Conservation (phyloP, 139 green algal genomes). For the Choricystis sp. region DNA sequence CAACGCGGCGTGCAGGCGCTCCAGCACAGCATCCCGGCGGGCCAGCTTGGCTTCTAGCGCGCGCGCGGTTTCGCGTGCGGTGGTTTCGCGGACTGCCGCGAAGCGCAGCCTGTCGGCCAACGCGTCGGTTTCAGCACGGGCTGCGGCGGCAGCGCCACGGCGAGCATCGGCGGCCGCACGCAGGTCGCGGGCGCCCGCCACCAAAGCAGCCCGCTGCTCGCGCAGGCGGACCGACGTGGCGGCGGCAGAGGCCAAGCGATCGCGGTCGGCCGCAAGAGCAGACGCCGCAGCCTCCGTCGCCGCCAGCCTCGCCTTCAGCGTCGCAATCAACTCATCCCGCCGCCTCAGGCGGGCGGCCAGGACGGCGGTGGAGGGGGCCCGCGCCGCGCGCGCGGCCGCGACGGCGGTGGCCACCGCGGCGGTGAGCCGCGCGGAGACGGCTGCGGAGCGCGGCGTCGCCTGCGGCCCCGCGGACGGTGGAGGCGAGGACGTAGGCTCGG, state of each 20-base stretch:
- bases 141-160: too few species aligned
- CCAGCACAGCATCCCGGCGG: not conserved
- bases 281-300: not conserved
- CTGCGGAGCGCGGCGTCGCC: too few species aligned
- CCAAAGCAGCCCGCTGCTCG: not conserved
- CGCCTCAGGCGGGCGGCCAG: not conserved
- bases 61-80: not conserved
- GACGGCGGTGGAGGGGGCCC: not conserved
- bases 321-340: not conserved
- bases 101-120: not conserved
- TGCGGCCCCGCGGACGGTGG: too few species aligned
- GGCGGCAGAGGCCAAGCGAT: too few species aligned
- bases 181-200: not conserved
- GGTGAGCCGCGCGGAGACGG: not conserved
- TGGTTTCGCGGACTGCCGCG: not conserved
- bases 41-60: not conserved
- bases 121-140: not conserved
- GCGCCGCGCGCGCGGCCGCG: too few species aligned
- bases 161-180: too few species aligned
- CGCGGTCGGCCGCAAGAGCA: not conserved
- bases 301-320: not conserved
- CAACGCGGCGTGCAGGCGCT: not conserved
- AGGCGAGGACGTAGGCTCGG: too few species aligned
- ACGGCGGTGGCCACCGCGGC: not conserved
- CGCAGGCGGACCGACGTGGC: too few species aligned